Percentiles rank a stretch among this genome's conserved stretches.
phyloP scores from a whole-genome alignment of 2,329 filamentous ascomycete species.

The Paecilomyces variotii region DNA sequence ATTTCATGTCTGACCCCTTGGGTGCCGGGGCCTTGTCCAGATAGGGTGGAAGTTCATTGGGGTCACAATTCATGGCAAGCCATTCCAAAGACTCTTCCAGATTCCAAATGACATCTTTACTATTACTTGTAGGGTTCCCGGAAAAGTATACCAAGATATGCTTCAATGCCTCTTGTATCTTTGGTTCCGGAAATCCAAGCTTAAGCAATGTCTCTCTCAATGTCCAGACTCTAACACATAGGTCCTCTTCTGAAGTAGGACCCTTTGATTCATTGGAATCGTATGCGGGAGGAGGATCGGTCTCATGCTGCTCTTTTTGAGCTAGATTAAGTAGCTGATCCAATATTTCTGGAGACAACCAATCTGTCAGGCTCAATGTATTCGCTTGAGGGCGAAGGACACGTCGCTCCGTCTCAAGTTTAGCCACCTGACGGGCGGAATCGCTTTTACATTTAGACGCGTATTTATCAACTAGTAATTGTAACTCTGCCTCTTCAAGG shows the following conservation, averaged over 20 bases:
- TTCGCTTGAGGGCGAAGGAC: conserved; percentile 73
- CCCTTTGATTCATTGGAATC: conserved; percentile 25
- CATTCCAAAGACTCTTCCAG: conserved; percentile 83
- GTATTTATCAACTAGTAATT: conserved; percentile 78
- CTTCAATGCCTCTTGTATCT: conserved; percentile 56
- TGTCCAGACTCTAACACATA: conserved; percentile 75
- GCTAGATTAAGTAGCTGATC: conserved; percentile 65
- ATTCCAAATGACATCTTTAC: conserved; percentile 69
- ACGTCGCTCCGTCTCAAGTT: conserved; percentile 77
- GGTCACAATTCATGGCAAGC: conserved; percentile 69
- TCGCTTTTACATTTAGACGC: conserved; percentile 72
- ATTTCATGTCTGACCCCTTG: conserved; percentile 22
- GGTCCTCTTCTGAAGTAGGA: conserved; percentile 61
- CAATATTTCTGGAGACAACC: conserved; percentile 73
- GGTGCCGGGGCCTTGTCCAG: conserved; percentile 25
- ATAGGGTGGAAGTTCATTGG: conserved; percentile 65
- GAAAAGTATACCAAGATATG: conserved; percentile 60
- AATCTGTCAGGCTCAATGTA: conserved; percentile 62
- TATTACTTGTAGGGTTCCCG: conserved; percentile 45
- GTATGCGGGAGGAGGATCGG: conserved; percentile 21
- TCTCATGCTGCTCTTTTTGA: conserved; percentile 32
- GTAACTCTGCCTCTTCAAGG: conserved; percentile 82
- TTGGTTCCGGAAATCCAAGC: conserved; percentile 59
- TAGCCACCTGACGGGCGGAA: conserved; percentile 64
- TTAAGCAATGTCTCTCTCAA: conserved; percentile 64